Percentiles rank a stretch among this genome's conserved stretches.
phyloP scores from a whole-genome alignment of 257 asterid genomes.

The Solanum commersonii region DNA sequence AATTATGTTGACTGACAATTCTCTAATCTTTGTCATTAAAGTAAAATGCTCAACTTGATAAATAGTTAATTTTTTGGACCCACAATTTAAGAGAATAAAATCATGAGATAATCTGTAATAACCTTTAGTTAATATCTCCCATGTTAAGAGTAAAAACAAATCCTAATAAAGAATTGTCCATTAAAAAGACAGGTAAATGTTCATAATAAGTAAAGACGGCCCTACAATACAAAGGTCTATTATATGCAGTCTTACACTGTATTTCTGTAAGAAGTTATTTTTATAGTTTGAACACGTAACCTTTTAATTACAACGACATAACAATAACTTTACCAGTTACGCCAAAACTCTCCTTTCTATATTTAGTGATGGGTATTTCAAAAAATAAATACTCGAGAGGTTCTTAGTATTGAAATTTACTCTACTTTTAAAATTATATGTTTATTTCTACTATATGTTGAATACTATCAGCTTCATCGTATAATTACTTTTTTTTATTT shows the following conservation, averaged over 20 bases:
- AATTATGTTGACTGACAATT: neutral
- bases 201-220: neutral
- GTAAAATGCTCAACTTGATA: neutral
- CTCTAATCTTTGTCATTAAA: neutral
- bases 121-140: neutral
- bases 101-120: neutral
- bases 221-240: neutral
- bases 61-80: neutral
- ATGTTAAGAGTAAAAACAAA: neutral
- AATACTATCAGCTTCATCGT: neutral
- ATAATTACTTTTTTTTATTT: neutral
- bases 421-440: neutral
- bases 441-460: neutral
- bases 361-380: too few relatives aligned
- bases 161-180: neutral
- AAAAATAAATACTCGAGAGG: neutral
- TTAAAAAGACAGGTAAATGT: neutral
- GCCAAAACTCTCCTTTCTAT: neutral
- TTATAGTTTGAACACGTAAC: neutral
- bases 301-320: neutral
- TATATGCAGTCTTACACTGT: rapidly evolving
- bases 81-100: neutral
- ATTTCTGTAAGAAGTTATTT: neutral
- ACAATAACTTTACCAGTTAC: rapidly evolving
- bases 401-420: neutral